Base-by-base conservation (phyloP, 306 rosid genomes). In the Vigna radiata region DNA sequence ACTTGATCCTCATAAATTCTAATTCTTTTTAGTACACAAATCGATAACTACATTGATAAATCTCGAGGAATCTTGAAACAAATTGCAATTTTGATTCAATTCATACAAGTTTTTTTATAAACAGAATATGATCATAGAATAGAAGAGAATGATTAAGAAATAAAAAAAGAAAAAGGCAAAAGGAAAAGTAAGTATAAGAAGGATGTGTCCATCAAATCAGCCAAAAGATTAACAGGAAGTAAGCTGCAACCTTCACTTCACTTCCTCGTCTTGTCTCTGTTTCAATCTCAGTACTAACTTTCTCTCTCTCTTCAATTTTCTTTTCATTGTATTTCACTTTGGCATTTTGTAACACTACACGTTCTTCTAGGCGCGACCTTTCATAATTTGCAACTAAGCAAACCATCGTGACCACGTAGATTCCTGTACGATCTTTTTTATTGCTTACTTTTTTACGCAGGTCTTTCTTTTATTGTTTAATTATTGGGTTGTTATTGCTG, bases 191-290 rank as follows among this genome's bases (percentile, higher is more conserved):
- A 52, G 73, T 10, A 27, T 3, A 46, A 54, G 37, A 9, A 66
- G 19, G 4, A 75, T 68, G 16, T 8, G 63, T 80, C 82, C 80
- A 77, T 77, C 77, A 70, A 77, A 53, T 77, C 78, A 77, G 41
- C 74, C 81, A 77, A 73, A 79, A 79, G 47, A 68, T 49, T 25
- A 49, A 44, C 69, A 43, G 62, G 21, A 78, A 83, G 61, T 46
- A 53, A 66, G 61, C 8, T 48, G 56, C 68, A 13, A 56, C 15
- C 47, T 63, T 13, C 55, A 49, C 62, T 55, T 39, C 50, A 17
- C 56, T 72, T 72, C 77, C 49, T 54, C 36, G 79, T 82, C 62
- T 54, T 75, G 75, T 79, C 78, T 69, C 73, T 78, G 17, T 82
- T 14, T 70, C 58, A 33, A 58, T 16, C 52, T 49, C 29, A 3